Evolutionary conservation across 2,329 filamentous ascomycete genomes (phyloP), one percentile per base, ranked within the genome.

Genomic region (Colletotrichum sp.): DNA sequence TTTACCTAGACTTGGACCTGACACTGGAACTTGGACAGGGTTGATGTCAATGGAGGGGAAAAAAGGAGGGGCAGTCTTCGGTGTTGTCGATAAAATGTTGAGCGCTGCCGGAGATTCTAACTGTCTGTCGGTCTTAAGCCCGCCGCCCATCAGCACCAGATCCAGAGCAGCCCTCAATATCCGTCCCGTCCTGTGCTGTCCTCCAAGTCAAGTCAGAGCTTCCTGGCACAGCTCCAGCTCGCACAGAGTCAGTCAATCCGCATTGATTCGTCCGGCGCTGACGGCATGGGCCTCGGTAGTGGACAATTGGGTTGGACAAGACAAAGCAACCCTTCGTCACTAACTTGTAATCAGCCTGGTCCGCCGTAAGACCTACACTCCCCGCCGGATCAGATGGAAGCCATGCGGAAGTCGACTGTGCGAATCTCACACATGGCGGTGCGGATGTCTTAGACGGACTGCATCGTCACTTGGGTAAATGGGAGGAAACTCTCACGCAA

Each of bases 1-100:
- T 69, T 43, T 12, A n/a, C 26, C 18, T 70, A 8, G 57, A 48
- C n/a, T 63, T 70, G 43, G 10, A 66, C 30, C 43, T 43, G 64
- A 30, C n/a, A 58, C 28, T n/a, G 57, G 52, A 60, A 69, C 64
- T 69, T 74, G 70, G 72, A 74, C 74, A 76, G 70, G 74, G 74
- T 73, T 76, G 74, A 76, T 76, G 74, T 74, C 74, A 76, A 76
- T 73, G 71, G 70, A 76, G 70, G 70, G 74, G 70, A 28, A 43
- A 28, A 63, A 66, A 63, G 38, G 68, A 72, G 74, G 70, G 70
- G 58, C 69, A 67, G 24, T 68, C 28, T 66, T 75, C 64, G 64
- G 73, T 73, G 57, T 73, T 68, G 70, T 75, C 48, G 73, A 75
- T 38, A 67, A 75, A 75, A 60, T 75, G 64, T 69, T 68, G 73